These are phyloP conservation scores for Themeda triandra DNA, from an alignment of 176 grass and related monocot genomes.

Conservation along the genomic window DNA sequence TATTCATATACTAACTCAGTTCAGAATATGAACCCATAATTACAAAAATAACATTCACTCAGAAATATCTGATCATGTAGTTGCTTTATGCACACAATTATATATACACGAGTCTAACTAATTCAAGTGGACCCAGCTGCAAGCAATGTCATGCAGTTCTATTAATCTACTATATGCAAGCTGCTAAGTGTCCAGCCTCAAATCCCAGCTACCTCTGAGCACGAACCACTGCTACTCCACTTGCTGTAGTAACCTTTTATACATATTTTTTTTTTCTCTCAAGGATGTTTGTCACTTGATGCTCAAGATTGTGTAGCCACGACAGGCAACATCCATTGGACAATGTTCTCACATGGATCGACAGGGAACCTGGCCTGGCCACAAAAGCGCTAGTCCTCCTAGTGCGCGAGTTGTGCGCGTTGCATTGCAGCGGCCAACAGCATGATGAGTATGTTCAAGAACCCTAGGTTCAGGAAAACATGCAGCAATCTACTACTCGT, in stretches of 20 bases:
- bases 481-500: neutral
- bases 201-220: neutral
- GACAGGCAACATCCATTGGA: slow-evolving; percentile 8
- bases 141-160: neutral
- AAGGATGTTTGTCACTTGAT: slow-evolving; percentile 36
- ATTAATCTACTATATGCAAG: neutral
- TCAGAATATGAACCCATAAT: neutral
- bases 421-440: neutral
- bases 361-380: slow-evolving; percentile 12
- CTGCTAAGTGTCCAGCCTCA: neutral
- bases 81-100: neutral
- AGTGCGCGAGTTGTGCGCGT: no score
- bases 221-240: neutral
- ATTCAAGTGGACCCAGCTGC: neutral
- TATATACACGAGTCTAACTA: neutral
- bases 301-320: slow-evolving; percentile 28
- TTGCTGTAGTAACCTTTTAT: neutral
- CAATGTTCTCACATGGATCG: slow-evolving; percentile 26
- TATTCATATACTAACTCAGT: neutral
- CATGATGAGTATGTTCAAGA: slow-evolving; percentile 39
- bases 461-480: slow-evolving; percentile 1
- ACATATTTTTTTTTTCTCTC: no score
- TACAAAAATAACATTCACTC: neutral
- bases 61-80: neutral
- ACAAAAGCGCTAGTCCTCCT: slow-evolving; percentile 22